Conservation (phyloP, 2,329 filamentous ascomycete species). For the Fusarium drepaniforme region DNA sequence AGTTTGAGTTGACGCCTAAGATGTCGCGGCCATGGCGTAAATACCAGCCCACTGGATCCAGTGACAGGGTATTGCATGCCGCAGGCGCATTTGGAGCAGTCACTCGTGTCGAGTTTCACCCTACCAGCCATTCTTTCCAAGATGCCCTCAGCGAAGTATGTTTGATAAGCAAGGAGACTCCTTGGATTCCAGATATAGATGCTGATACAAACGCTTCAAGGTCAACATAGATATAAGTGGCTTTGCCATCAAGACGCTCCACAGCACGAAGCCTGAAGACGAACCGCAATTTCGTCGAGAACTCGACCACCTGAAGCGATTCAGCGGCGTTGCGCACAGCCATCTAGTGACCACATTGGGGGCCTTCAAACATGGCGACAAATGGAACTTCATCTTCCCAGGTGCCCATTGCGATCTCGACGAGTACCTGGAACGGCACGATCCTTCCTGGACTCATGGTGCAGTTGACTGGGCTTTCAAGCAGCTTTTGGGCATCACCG, state of each 20-base stretch:
- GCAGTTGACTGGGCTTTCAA: not conserved
- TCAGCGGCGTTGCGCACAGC: conserved; percentile 6
- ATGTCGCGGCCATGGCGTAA: conserved; percentile 1
- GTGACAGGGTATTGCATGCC: too few relatives aligned
- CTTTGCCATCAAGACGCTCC: conserved; percentile 18
- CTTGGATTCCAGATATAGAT: not conserved
- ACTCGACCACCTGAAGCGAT: conserved; percentile 1
- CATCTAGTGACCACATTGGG: conserved; percentile 13
- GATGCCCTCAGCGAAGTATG: not conserved
- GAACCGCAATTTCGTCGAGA: not conserved
- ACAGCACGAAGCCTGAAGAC: not conserved
- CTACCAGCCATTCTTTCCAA: conserved; percentile 4
- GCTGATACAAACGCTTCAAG: not conserved
- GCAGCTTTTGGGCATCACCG: conserved; percentile 12
- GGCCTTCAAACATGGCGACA: not conserved
- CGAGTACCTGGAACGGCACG: not conserved
- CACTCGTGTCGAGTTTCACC: not conserved
- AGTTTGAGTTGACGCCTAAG: not conserved
- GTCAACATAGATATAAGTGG: not conserved
- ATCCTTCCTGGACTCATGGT: not conserved
- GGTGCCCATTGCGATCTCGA: not conserved
- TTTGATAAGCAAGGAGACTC: not conserved
- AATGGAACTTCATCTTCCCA: conserved; percentile 18
- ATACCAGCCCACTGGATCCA: not conserved
- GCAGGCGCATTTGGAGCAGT: not conserved